Conservation (phyloP, 495 filamentous ascomycete genomes). For the Tuber umbilicatum region DNA sequence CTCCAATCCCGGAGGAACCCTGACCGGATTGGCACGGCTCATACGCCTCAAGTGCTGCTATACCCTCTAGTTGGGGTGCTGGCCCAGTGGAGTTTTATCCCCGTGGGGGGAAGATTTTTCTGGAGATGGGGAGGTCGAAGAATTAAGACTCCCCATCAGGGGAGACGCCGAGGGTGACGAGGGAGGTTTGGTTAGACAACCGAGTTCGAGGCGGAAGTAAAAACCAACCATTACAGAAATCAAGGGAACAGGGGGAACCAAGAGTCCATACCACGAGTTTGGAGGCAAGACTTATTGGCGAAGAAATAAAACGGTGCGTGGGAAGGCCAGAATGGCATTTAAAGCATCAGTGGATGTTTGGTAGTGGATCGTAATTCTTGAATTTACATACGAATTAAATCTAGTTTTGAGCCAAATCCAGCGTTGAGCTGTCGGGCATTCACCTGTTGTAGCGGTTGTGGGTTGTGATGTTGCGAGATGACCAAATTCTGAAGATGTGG, state of each 20-base stretch:
- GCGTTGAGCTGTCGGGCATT: too few relatives aligned
- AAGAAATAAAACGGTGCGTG: too few relatives aligned
- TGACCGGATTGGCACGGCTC: constrained; percentile 55
- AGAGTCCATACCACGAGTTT: constrained; percentile 3
- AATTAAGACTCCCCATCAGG: constrained; percentile 46
- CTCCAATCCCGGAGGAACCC: constrained; percentile 81
- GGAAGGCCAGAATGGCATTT: too few relatives aligned
- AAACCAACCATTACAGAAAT: constrained; percentile 40
- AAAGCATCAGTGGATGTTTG: too few relatives aligned
- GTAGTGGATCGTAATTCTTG: too few relatives aligned
- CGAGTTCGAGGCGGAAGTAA: constrained; percentile 40
- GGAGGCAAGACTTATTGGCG: too few relatives aligned
- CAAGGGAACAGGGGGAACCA: background rate
- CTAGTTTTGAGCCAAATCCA: too few relatives aligned
- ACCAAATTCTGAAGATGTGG: too few relatives aligned
- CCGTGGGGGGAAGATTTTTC: constrained; percentile 9
- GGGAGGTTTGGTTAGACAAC: constrained; percentile 63
- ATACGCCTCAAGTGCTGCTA: constrained; percentile 73
- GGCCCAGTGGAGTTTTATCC: constrained; percentile 19
- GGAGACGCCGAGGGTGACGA: constrained; percentile 49
- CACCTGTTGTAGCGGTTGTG: too few relatives aligned
- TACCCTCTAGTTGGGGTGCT: constrained; percentile 61
- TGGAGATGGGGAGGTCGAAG: constrained; percentile 50
- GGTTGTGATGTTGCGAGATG: too few relatives aligned
- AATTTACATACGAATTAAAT: too few relatives aligned